Evolutionary conservation across 1,284 basidiomycete species (phyloP), one percentile per base, ranked within the genome.

Genomic region (Mycena sp.): DNA sequence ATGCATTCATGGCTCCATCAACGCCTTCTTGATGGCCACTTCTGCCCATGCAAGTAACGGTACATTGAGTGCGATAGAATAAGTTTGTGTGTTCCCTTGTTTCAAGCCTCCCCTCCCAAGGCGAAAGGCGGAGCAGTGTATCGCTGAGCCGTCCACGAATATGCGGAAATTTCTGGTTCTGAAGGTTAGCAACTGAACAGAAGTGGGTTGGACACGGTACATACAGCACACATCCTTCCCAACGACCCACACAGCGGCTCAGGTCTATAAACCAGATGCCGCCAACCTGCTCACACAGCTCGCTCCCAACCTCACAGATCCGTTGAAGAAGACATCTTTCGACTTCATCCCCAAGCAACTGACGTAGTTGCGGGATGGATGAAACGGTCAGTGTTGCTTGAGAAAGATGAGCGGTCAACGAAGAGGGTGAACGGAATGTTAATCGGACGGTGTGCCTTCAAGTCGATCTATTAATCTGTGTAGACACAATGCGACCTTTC

Each of bases 181-280:
- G 58, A 17, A 11, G 3, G 10, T 59, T 66, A 19, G 58, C 14
- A 62, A 19, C 44, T 14, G 14, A 32, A 11, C 26, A 7, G 53
- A 14, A 28, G 60, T 14, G 44, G 62, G 38, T 19, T 19, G 53
- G 12, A 41, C 28, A 26, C 5, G n/a, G n/a, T n/a, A 83, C 91
- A 74, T 71, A n/a, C 91, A 93, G 67, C 28, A 88, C 85, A 65
- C 85, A 87, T 5, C 90, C 89, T 66, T 93, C 91, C 91, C 91
- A 93, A 68, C 89, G 82, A 11, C 90, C 91, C n/a, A 93, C 84
- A 57, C 87, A 88, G 60, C 86, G 82, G 48, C 86, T 85, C 49
- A 86, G 73, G 69, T 93, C 91, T 14, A 93, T 86, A 68, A 93
- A 91, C 91, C 91, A 93, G 3, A 86, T 87, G 11, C 87, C 89